phyloP scores from a whole-genome alignment of 352 stramenopile genomes.

The Phytopythium kandeliae region DNA sequence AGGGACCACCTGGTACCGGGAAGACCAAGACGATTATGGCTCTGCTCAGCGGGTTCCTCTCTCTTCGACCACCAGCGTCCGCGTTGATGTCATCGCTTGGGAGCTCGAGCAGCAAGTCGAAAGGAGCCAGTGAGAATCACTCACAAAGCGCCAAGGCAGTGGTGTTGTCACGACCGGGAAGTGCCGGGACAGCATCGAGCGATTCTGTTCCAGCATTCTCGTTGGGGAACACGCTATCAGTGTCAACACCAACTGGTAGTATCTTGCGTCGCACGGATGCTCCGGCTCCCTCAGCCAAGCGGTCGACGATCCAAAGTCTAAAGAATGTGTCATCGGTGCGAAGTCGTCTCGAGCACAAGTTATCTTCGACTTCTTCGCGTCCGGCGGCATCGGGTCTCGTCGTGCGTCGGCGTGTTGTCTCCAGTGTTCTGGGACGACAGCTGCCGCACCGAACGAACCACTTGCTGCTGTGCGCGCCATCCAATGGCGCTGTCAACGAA shows the following conservation, averaged over 20 bases:
- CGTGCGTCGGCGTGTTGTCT: conserved; percentile 44
- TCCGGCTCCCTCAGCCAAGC: conserved; percentile 16
- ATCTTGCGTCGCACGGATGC: conserved; percentile 51
- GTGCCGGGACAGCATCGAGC: not conserved
- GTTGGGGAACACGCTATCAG: conserved; percentile 31
- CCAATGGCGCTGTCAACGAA: conserved; percentile 89
- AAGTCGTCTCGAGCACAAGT: conserved; percentile 63
- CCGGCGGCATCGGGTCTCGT: conserved; percentile 26
- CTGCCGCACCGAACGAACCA: conserved; percentile 39
- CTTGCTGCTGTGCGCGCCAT: conserved; percentile 84
- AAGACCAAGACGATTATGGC: conserved; percentile 94
- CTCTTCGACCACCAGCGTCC: conserved; percentile 48
- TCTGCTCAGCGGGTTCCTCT: conserved; percentile 67
- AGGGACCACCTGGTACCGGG: conserved; percentile 94
- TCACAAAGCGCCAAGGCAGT: too few species aligned
- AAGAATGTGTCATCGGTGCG: conserved; percentile 51
- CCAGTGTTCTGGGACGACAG: conserved; percentile 16
- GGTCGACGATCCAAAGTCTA: conserved; percentile 55
- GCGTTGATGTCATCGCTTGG: conserved; percentile 27
- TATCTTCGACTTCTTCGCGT: conserved; percentile 17
- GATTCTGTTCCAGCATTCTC: conserved; percentile 33
- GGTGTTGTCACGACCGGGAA: not conserved
- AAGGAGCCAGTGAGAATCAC: not conserved
- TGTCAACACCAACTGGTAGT: conserved; percentile 31
- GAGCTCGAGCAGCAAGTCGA: conserved; percentile 7